Evolutionary conservation across 495 filamentous ascomycete genomes (phyloP), one percentile per base, ranked within the genome.

Genomic region (Elasticomyces elasticus): DNA sequence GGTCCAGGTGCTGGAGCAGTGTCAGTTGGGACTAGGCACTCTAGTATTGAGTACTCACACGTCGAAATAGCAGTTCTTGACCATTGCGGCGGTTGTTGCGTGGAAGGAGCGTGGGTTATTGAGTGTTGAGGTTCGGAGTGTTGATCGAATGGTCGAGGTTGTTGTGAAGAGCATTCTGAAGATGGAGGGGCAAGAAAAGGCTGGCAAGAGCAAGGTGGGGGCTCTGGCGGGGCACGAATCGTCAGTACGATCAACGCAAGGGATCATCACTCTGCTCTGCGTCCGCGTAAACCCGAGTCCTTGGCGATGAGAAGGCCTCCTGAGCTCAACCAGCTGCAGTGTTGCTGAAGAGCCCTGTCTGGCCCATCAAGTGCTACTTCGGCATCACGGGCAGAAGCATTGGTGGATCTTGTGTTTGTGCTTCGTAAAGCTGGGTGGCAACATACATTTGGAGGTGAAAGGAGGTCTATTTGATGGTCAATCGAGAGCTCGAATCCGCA

Each of bases 1-100:
- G 58, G 76, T 71, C 84, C 84, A 87, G 58, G 71, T 65, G 55
- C 85, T 61, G n/a, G n/a, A n/a, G n/a, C n/a, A n/a, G n/a, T n/a
- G n/a, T n/a, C n/a, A n/a, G n/a, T n/a, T n/a, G n/a, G n/a, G n/a
- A n/a, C n/a, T n/a, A n/a, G n/a, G n/a, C n/a, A n/a, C n/a, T n/a
- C n/a, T n/a, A n/a, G n/a, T n/a, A n/a, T n/a, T n/a, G n/a, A n/a
- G n/a, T n/a, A n/a, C n/a, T n/a, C n/a, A n/a, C n/a, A n/a, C n/a
- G 54, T 84, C 81, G 72, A 87, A 87, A 70, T 71, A 87, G 57
- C 69, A 74, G 68, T 83, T 76, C 71, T 79, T 74, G 56, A 74
- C 67, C 85, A 88, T 88, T 67, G 69, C 76, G 68, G 76, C 68
- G 63, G 79, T 62, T 58, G 83, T 77, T 65, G 81, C 71, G 64